Evolutionary conservation across 75 land plant species (phyloP), one percentile per base, ranked within the genome.

Genomic region (Ceratopteris richardii): DNA sequence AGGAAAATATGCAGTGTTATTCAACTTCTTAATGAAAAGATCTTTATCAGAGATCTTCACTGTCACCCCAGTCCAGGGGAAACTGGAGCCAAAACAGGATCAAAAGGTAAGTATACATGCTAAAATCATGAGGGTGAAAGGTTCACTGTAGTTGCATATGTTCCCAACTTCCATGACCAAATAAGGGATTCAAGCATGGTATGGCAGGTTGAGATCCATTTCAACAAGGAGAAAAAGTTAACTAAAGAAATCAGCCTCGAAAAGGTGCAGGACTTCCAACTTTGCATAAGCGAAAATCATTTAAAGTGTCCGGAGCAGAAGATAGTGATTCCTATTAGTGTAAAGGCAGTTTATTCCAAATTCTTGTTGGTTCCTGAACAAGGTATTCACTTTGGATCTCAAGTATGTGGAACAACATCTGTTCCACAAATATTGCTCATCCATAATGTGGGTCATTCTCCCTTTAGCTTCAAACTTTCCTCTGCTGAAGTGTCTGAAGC

Each of bases 351-450:
- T 21, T 61, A 64, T 55, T 71, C 73, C 26, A 56, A 30, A 13
- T 71, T 71, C 33, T 29, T 54, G 12, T 17, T 71, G 41, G 0
- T 57, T 41, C 73, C 73, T 36, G 69, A 51, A 17, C 73, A 65
- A 28, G 73, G 68, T 18, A 50, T 71, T n/a, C 68, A 71, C 33
- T 71, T 71, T 71, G 73, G 68, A 0, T 58, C 70, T 22, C 40
- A 54, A 25, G 50, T 71, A 56, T 64, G 58, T 41, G 73, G 73
- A 25, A 58, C 43, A n/a, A 25, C 17, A 31, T 61, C 73, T 18
- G 31, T 42, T 29, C 33, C 60, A 3, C 68, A 48, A 20, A 31
- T 48, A 20, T n/a, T 71, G 0, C 56, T 57, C 27, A 57, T 71
- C 1, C 0, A 46, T 9, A 71, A 71, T n/a, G 33, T 13, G 14